phyloP scores from a whole-genome alignment of 2,329 filamentous ascomycete genomes.

The Claviceps humidiphila region DNA sequence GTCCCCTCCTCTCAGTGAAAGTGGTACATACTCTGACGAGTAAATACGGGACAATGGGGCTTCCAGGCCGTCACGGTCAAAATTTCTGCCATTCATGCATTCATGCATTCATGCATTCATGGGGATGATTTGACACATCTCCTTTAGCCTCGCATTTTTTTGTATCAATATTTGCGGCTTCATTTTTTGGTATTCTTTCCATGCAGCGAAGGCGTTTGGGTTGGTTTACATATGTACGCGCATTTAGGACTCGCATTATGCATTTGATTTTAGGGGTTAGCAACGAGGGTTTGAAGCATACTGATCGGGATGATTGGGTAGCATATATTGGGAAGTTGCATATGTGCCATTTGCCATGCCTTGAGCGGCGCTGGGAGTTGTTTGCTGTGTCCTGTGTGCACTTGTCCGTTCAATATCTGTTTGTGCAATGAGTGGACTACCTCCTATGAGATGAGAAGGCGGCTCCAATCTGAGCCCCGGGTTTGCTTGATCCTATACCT shows the following conservation, averaged over 20 bases:
- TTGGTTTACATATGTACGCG: constrained; percentile 7
- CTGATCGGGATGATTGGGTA: background rate
- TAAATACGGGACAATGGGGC: too few relatives aligned
- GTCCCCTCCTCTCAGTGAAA: too few relatives aligned
- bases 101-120: background rate
- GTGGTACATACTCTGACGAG: too few relatives aligned
- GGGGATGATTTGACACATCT: constrained; percentile 6
- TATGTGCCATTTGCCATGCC: background rate
- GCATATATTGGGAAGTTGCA: background rate
- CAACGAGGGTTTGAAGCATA: too few relatives aligned
- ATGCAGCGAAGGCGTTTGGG: constrained; percentile 22
- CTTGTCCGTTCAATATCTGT: too few relatives aligned
- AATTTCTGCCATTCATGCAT: too few relatives aligned
- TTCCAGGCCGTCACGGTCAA: too few relatives aligned
- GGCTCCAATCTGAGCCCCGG: too few relatives aligned
- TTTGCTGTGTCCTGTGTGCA: background rate
- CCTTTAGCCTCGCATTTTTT: background rate
- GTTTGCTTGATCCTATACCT: too few relatives aligned
- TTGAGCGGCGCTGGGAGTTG: background rate
- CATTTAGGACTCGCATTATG: background rate
- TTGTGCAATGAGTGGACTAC: too few relatives aligned
- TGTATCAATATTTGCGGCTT: constrained; percentile 4
- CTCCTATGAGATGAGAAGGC: too few relatives aligned
- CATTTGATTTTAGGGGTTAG: too few relatives aligned
- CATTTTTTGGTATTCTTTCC: constrained; percentile 1